Evolutionary conservation across 257 asterid species (phyloP).

Genomic region (Rhazya stricta): DNA sequence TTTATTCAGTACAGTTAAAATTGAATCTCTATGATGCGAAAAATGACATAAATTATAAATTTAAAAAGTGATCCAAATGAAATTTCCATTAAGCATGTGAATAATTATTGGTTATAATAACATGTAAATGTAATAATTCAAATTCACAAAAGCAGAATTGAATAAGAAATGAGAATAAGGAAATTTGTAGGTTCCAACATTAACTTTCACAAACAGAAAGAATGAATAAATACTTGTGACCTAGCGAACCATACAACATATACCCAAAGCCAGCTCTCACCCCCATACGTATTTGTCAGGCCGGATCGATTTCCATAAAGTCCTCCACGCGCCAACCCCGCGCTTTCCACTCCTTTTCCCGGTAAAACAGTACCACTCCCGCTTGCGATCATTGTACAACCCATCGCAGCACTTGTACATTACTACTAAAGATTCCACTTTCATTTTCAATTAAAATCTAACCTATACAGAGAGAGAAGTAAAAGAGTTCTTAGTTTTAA

Average conservation of each 20-base stretch:
- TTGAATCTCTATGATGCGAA: too few relatives aligned
- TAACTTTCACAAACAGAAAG: too few relatives aligned
- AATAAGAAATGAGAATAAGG: too few relatives aligned
- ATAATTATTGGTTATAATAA: too few relatives aligned
- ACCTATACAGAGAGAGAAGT: neutral
- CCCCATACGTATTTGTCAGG: slow-evolving; percentile 21
- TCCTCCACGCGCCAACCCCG: slow-evolving; percentile 6
- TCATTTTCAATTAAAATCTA: neutral
- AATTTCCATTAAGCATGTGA: too few relatives aligned
- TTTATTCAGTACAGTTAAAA: too few relatives aligned
- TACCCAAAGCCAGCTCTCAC: slow-evolving; percentile 14
- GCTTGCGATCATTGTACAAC: neutral
- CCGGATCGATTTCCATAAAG: neutral
- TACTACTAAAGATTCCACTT: neutral
- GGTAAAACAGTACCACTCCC: neutral
- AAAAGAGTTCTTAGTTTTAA: too few relatives aligned
- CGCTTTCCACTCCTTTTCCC: neutral
- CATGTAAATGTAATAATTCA: too few relatives aligned
- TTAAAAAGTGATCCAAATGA: too few relatives aligned
- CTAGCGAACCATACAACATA: neutral
- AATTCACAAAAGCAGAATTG: too few relatives aligned
- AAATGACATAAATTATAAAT: too few relatives aligned
- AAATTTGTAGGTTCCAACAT: too few relatives aligned
- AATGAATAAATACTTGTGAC: neutral
- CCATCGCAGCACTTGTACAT: neutral